Evolutionary conservation across 2,329 filamentous ascomycete species (phyloP).

Genomic region (Cytospora piceae): DNA sequence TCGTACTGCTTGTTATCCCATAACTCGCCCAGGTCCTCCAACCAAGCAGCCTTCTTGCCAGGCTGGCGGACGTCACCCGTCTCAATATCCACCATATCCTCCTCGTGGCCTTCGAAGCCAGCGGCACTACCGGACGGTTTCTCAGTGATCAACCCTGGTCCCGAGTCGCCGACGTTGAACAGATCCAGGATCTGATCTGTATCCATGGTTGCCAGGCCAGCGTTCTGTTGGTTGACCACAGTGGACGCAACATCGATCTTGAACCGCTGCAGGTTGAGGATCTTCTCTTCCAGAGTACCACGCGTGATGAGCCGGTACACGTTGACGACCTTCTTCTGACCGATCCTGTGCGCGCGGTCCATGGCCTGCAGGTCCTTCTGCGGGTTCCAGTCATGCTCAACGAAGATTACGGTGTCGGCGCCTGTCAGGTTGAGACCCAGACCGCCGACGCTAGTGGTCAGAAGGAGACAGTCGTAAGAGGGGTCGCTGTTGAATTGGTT

Average conservation of each 20-base stretch:
- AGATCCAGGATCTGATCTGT: slow-evolving; percentile 97
- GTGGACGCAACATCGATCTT: slow-evolving; percentile 99
- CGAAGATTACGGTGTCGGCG: slow-evolving; percentile 98
- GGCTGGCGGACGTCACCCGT: slow-evolving; percentile 91
- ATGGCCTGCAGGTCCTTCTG: slow-evolving; percentile 98
- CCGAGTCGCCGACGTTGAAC: slow-evolving; percentile 85
- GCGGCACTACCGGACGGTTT: slow-evolving; percentile 53
- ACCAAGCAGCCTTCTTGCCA: slow-evolving; percentile 88
- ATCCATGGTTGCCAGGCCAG: slow-evolving; percentile 92
- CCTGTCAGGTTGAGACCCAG: slow-evolving; percentile 94
- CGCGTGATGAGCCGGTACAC: slow-evolving; percentile 96
- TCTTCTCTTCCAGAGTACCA: slow-evolving; percentile 97
- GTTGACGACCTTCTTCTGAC: slow-evolving; percentile 99
- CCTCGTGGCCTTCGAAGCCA: slow-evolving; percentile 65
- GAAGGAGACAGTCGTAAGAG: slow-evolving; percentile 88
- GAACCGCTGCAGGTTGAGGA: slow-evolving; percentile 95
- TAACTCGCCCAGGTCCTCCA: slow-evolving; percentile 92
- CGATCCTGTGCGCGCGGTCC: slow-evolving; percentile 97
- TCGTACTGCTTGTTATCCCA: slow-evolving; percentile 99
- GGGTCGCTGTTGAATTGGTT: slow-evolving; percentile 99
- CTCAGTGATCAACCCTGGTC: slow-evolving; percentile 66
- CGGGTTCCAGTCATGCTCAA: slow-evolving; percentile 99
- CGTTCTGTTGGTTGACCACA: slow-evolving; percentile 98
- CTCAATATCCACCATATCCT: slow-evolving; percentile 91
- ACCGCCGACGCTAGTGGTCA: slow-evolving; percentile 95